These are phyloP conservation scores for Tricharina praecox DNA, from an alignment of 495 filamentous ascomycete genomes.

Conservation along the genomic window DNA sequence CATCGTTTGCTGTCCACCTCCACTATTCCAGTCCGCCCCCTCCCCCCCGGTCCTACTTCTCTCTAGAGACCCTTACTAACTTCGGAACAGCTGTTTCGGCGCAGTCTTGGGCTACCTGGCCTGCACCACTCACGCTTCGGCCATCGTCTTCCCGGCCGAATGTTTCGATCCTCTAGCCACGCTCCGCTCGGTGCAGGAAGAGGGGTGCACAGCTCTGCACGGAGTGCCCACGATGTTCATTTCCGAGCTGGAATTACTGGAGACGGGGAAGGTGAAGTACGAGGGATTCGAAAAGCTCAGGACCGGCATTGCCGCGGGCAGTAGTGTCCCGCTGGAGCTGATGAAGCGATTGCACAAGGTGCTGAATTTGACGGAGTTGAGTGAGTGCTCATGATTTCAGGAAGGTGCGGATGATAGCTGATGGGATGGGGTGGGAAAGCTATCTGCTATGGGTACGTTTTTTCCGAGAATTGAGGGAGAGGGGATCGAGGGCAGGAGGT, in stretches of 20 bases:
- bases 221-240: constrained; percentile 96
- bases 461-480: not conserved
- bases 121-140: constrained; percentile 61
- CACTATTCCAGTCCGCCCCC: constrained; percentile 51
- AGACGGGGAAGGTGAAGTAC: constrained; percentile 33
- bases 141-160: constrained; percentile 73
- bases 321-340: constrained; percentile 60
- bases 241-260: constrained; percentile 61
- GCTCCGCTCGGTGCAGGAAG: constrained; percentile 52
- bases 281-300: constrained; percentile 52
- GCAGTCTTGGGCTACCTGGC: constrained; percentile 87
- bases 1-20: constrained; percentile 70
- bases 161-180: constrained; percentile 68
- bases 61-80: too few species aligned
- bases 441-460: constrained; percentile 59
- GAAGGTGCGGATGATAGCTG: not conserved
- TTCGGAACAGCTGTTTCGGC: constrained; percentile 52
- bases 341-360: constrained; percentile 62
- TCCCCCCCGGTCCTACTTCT: too few species aligned
- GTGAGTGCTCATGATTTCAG: constrained; percentile 12
- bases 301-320: constrained; percentile 87
- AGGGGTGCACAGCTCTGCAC: constrained; percentile 69
- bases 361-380: constrained; percentile 70
- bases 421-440: constrained; percentile 28
- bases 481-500: not conserved